phyloP scores from a whole-genome alignment of 345 rosid species.

The Boechera retrofracta region DNA sequence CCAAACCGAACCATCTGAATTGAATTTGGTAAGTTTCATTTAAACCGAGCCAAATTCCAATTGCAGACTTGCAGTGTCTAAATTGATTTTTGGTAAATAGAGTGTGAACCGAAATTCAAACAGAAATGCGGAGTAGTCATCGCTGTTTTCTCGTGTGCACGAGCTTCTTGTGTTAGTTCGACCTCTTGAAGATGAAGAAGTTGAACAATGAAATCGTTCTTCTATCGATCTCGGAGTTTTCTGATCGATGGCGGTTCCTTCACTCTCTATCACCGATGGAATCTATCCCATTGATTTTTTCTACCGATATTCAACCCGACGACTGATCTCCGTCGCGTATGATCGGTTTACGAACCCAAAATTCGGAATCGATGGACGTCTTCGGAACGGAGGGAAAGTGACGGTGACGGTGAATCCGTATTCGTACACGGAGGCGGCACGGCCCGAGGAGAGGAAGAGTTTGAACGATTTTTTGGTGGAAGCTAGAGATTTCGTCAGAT shows the following conservation, averaged over 20 bases:
- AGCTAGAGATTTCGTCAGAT: conserved; percentile 44
- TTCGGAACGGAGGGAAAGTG: not conserved
- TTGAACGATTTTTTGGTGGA: conserved; percentile 50
- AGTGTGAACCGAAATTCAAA: not conserved
- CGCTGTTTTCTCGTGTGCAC: conserved; percentile 38
- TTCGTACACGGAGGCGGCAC: conserved; percentile 28
- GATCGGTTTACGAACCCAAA: not conserved
- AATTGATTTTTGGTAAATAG: not conserved
- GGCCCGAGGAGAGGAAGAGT: conserved; percentile 46
- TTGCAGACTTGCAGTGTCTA: not conserved
- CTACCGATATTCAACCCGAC: not conserved
- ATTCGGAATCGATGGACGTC: not conserved
- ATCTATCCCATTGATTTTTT: conserved; percentile 12
- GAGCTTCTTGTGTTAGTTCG: conserved; percentile 35
- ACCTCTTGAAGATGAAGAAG: conserved; percentile 29
- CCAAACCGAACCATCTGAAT: not conserved
- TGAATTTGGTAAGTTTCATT: not conserved
- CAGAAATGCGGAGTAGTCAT: conserved; percentile 25
- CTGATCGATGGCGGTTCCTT: conserved; percentile 29
- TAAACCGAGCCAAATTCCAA: not conserved
- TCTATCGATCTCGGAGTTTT: not conserved
- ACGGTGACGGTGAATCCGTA: conserved; percentile 35
- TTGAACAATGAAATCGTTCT: not conserved
- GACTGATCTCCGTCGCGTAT: conserved; percentile 9
- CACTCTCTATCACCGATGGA: conserved; percentile 36